Percentiles rank a stretch among this genome's conserved stretches.
These are phyloP conservation scores for Didymella exigua DNA, from an alignment of 2,329 filamentous ascomycete genomes.

Conservation along the genomic window DNA sequence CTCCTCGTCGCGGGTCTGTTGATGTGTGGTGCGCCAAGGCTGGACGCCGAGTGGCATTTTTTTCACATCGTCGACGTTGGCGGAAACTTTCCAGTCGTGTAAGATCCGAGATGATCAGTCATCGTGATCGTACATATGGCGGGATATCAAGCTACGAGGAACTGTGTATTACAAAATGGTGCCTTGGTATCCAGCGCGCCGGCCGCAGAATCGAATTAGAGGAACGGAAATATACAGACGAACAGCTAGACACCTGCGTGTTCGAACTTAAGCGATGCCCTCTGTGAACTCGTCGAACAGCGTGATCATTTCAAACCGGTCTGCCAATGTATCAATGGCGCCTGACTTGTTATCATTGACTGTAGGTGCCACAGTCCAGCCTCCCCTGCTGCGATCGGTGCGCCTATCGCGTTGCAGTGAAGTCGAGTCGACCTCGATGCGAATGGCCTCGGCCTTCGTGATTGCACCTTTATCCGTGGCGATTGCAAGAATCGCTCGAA, in stretches of 20 bases:
- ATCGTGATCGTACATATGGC: neutral
- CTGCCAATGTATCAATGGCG: slow-evolving; percentile 7
- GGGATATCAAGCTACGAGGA: neutral
- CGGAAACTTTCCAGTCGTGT: neutral
- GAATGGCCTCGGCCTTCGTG: slow-evolving; percentile 11
- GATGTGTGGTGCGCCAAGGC: slow-evolving; percentile 36
- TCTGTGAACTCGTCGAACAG: slow-evolving; percentile 23
- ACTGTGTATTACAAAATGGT: slow-evolving; percentile 7
- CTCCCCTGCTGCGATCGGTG: slow-evolving; percentile 4
- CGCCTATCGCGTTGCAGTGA: slow-evolving; percentile 2
- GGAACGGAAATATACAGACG: neutral
- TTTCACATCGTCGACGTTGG: slow-evolving; percentile 41
- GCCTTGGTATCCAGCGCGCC: slow-evolving; percentile 3
- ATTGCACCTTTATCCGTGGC: slow-evolving; percentile 18
- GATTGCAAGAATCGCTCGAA: slow-evolving; percentile 16
- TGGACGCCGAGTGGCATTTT: slow-evolving; percentile 37
- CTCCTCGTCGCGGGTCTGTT: slow-evolving; percentile 30
- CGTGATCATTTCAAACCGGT: slow-evolving; percentile 19
- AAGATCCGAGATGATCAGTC: too few species aligned
- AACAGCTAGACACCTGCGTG: neutral
- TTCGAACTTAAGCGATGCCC: slow-evolving; percentile 9
- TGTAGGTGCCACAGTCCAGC: slow-evolving; percentile 16
- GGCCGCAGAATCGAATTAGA: slow-evolving; percentile 1
- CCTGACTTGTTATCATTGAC: slow-evolving; percentile 6
- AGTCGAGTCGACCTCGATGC: neutral